Base-by-base conservation (phyloP, 1,284 basidiomycete species). In the Leccinum glutinopallens region DNA sequence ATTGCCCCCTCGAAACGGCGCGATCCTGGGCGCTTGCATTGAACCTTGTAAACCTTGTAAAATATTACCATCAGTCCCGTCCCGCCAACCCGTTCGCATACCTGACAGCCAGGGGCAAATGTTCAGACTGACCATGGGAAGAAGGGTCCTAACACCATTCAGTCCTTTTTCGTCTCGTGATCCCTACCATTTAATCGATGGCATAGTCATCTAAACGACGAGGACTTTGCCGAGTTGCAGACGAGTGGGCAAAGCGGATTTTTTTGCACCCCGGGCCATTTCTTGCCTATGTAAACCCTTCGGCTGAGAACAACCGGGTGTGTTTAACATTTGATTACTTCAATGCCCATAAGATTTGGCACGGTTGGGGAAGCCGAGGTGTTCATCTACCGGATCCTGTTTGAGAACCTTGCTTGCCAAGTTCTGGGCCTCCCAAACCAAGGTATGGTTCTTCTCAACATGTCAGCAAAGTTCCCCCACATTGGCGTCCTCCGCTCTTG, bases 371-470 rank as follows among this genome's bases (percentile, higher is more conserved):
- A 69, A 64, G 56, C 58, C 12, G 35, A 63, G 62, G 19, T 41
- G 32, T 59, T 63, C 32, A 49, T 72, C 55, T 56, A 49, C 62
- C 65, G 65, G 69, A 73, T 71, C 67, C 72, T 73, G 65, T 63
- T 70, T 66, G 63, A 65, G 69, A 71, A 68, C 61, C 58, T 22
- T 65, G 55, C 58, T 62, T 62, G 59, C 49, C 57, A 58, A 66
- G 67, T 70, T 73, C 64, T 66, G 63, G 61, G 46, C 60, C 58
- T 53, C 57, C 65, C 64, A 56, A 71, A 74, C 71, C 64, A 13
- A 70, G 33, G 57, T 55, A 19, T 53, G 22, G 7, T 60, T 54
- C 56, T 65, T 60, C 59, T 56, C 58, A 63, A 39, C 63, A 62
- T 65, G 63, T 60, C 58, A 65, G 65, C 61, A 63, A 62, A 58